These are phyloP conservation scores for Rhizoclosmatium sp. DNA, from an alignment of 192 early-diverging fungal genomes.

Conservation along the genomic window DNA sequence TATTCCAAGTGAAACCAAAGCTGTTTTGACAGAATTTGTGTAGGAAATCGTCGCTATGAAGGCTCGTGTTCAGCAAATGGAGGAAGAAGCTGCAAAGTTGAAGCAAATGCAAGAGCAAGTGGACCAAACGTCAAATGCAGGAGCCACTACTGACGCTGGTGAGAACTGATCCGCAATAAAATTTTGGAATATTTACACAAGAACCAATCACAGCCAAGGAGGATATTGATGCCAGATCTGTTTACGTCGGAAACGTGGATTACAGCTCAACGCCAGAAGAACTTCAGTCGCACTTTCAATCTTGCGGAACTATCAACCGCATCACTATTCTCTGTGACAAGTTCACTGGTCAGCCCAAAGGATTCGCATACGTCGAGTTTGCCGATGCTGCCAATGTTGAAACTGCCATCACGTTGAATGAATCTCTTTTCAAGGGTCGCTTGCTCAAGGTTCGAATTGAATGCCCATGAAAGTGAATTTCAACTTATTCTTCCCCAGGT, in stretches of 20 bases:
- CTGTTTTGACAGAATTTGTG: not conserved
- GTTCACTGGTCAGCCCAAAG: constrained; percentile 75
- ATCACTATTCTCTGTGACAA: constrained; percentile 97
- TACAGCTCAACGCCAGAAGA: constrained; percentile 94
- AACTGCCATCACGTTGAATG: constrained; percentile 87
- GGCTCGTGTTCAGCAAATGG: constrained; percentile 79
- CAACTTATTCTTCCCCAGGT: constrained; percentile 55
- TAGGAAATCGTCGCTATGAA: constrained; percentile 86
- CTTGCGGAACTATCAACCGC: constrained; percentile 95
- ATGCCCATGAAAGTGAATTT: not conserved
- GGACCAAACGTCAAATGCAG: constrained; percentile 66
- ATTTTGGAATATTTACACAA: not conserved
- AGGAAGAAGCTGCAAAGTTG: constrained; percentile 83
- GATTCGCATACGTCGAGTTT: constrained; percentile 97
- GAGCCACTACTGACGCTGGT: constrained; percentile 9
- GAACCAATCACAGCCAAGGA: constrained; percentile 51
- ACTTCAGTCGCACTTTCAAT: constrained; percentile 92
- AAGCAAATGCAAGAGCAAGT: constrained; percentile 78
- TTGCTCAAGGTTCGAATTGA: constrained; percentile 73
- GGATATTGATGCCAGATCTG: constrained; percentile 84
- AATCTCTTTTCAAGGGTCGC: constrained; percentile 88
- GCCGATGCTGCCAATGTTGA: constrained; percentile 79
- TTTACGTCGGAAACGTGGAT: constrained; percentile 97
- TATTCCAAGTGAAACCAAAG: not conserved
- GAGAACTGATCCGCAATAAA: not conserved